These are phyloP conservation scores for Dryadomyces sulphureus DNA, from an alignment of 2,329 filamentous ascomycete genomes.

Conservation along the genomic window DNA sequence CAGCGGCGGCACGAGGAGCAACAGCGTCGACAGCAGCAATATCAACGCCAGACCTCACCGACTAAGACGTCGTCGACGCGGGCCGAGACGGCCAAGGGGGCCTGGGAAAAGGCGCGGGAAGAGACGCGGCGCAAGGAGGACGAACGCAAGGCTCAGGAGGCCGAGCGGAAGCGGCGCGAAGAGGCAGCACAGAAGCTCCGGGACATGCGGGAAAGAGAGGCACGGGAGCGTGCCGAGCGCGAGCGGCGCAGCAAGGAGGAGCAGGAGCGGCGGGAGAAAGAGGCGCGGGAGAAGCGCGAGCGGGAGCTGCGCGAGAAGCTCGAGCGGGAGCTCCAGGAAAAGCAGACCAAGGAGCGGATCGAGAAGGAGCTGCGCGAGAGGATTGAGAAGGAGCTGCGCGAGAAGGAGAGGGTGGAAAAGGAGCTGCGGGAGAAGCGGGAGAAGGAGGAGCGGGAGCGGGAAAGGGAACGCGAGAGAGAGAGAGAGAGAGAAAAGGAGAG, in stretches of 20 bases:
- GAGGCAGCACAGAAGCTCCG: constrained; percentile 33
- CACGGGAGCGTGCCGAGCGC: constrained; percentile 19
- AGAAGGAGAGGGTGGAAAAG: constrained; percentile 9
- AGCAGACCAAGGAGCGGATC: constrained; percentile 22
- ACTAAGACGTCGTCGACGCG: constrained; percentile 13
- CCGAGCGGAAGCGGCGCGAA: constrained; percentile 44
- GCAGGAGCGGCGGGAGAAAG: constrained; percentile 19
- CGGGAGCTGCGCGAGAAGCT: constrained; percentile 14
- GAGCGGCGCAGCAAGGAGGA: constrained; percentile 12
- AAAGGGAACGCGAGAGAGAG: constrained; percentile 19
- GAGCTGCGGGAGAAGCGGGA: constrained; percentile 15
- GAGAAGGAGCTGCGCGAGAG: constrained; percentile 21
- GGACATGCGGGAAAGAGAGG: constrained; percentile 17
- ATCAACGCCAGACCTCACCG: too few species aligned
- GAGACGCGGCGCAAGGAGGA: constrained; percentile 50
- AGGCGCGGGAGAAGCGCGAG: constrained; percentile 17
- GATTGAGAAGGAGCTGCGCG: constrained; percentile 18
- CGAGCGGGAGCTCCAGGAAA: constrained; percentile 31
- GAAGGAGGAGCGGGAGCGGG: constrained; percentile 18
- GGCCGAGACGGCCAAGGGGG: constrained; percentile 26
- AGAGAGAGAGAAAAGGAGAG: constrained; percentile 15
- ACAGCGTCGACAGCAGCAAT: constrained; percentile 6
- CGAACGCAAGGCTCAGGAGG: constrained; percentile 45
- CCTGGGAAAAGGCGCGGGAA: constrained; percentile 57
- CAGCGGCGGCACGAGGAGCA: neutral